phyloP scores from a whole-genome alignment of 2,329 filamentous ascomycete species.

The Claviceps africana region DNA sequence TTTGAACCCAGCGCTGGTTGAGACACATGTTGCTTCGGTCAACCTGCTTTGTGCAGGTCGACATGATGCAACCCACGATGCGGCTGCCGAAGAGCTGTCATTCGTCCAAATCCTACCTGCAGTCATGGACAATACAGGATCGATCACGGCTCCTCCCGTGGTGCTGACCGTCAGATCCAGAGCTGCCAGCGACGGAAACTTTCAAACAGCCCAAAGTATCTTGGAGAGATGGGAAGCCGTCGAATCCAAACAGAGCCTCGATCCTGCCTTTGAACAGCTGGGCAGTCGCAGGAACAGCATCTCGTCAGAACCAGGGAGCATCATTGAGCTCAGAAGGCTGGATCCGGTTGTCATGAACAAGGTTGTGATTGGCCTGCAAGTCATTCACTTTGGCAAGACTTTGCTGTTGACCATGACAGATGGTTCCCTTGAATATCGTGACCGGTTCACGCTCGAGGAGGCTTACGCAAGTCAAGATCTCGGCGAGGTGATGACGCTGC shows the following conservation, averaged over 20 bases:
- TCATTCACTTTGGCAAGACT: conserved; percentile 56
- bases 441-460: conserved; percentile 57
- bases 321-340: conserved; percentile 42
- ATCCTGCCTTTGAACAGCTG: conserved; percentile 66
- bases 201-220: conserved; percentile 55
- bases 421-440: conserved; percentile 66
- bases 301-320: conserved; percentile 18
- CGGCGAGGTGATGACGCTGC: conserved; percentile 52
- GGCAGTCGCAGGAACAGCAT: conserved; percentile 45
- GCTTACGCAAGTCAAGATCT: conserved; percentile 51
- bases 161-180: conserved; percentile 61
- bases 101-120: conserved; percentile 61
- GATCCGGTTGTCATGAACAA: conserved; percentile 59
- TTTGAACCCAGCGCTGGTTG: conserved; percentile 39
- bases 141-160: conserved; percentile 42
- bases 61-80: conserved; percentile 29
- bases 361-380: conserved; percentile 52
- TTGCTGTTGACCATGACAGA: conserved; percentile 65
- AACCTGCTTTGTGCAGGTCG: conserved; percentile 40
- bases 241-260: conserved; percentile 50
- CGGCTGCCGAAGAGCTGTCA: conserved; percentile 50
- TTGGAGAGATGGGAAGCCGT: conserved; percentile 75
- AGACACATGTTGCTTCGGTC: conserved; percentile 41
- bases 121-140: conserved; percentile 43
- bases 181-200: conserved; percentile 38